A percentile compares a stretch with the other conserved stretches of the same genome.
These are phyloP conservation scores for Phytophthora vignae DNA, from an alignment of 352 stramenopile species.

Conservation along the genomic window DNA sequence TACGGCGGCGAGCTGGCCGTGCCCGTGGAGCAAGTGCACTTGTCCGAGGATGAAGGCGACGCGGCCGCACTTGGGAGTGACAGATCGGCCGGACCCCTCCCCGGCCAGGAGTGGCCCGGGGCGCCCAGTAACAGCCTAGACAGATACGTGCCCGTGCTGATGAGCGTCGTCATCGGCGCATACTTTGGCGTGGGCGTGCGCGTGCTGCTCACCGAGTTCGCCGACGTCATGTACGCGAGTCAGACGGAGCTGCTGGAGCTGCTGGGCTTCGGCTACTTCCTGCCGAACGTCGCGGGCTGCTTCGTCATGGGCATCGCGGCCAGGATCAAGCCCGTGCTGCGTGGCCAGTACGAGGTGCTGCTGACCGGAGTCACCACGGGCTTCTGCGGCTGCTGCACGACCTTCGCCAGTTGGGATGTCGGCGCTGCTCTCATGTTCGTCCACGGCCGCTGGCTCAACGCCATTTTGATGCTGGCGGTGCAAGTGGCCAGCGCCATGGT, in stretches of 20 bases:
- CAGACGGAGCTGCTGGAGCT: conserved; percentile 58
- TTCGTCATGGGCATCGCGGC: conserved; percentile 70
- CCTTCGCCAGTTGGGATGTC: conserved; percentile 71
- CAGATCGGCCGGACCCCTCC: conserved; percentile 1
- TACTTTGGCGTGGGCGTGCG: conserved; percentile 61
- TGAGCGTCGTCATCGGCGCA: conserved; percentile 53
- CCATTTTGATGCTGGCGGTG: conserved; percentile 54
- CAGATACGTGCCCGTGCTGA: conserved; percentile 41
- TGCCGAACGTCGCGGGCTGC: conserved; percentile 67
- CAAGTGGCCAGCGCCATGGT: conserved; percentile 55
- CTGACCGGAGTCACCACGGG: conserved; percentile 68
- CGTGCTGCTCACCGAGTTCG: conserved; percentile 61
- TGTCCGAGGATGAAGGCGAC: conserved; percentile 3
- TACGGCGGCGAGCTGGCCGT: conserved; percentile 32
- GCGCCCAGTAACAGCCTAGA: conserved; percentile 28
- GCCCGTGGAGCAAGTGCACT: conserved; percentile 26
- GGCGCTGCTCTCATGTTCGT: conserved; percentile 58
- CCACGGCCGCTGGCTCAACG: conserved; percentile 55
- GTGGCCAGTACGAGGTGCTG: conserved; percentile 54
- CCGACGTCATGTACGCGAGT: conserved; percentile 37
- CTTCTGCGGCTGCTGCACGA: conserved; percentile 76
- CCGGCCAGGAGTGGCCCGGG: conserved; percentile 7
- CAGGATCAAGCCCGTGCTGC: conserved; percentile 53
- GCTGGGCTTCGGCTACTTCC: conserved; percentile 61
- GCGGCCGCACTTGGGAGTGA: conserved; percentile 11